A percentile compares a stretch with the other conserved stretches of the same genome.
phyloP scores from a whole-genome alignment of 305 asterid genomes.

The Galium porrigens region DNA sequence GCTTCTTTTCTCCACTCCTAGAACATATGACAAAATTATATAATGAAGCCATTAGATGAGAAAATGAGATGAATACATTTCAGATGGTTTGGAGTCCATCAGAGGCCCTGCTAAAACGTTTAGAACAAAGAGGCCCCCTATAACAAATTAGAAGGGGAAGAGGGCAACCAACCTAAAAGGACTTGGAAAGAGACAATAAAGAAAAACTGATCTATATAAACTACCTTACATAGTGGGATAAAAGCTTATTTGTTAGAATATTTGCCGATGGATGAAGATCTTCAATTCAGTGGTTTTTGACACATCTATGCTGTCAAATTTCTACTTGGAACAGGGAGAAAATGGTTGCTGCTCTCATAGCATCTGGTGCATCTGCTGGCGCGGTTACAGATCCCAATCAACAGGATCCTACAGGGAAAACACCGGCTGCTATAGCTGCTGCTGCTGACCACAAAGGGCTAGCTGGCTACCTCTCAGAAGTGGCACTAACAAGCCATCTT shows the following conservation, averaged over 20 bases:
- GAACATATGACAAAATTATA: too few species aligned
- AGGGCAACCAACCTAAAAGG: not conserved
- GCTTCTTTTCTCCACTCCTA: too few species aligned
- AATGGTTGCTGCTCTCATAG: conserved; percentile 90
- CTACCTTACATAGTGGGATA: not conserved
- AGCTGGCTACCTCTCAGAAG: conserved; percentile 92
- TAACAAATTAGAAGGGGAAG: not conserved
- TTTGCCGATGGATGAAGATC: not conserved
- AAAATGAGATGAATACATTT: too few species aligned
- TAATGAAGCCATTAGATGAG: too few species aligned
- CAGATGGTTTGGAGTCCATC: too few species aligned
- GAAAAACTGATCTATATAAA: too few species aligned
- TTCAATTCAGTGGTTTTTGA: not conserved
- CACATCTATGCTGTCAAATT: conserved; percentile 6
- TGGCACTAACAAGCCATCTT: conserved; percentile 71
- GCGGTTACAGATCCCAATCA: conserved; percentile 83
- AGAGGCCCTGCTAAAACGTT: too few species aligned
- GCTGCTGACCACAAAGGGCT: conserved; percentile 65
- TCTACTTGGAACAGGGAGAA: conserved; percentile 53
- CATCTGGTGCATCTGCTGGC: conserved; percentile 86
- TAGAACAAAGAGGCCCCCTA: too few species aligned
- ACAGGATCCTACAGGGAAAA: conserved; percentile 61
- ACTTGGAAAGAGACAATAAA: not conserved
- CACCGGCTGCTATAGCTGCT: conserved; percentile 73
- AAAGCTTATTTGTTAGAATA: not conserved